A percentile compares a stretch with the other conserved stretches of the same genome.
Evolutionary conservation across 352 stramenopile genomes (phyloP).

Genomic region (Blastocystis sp.): DNA sequence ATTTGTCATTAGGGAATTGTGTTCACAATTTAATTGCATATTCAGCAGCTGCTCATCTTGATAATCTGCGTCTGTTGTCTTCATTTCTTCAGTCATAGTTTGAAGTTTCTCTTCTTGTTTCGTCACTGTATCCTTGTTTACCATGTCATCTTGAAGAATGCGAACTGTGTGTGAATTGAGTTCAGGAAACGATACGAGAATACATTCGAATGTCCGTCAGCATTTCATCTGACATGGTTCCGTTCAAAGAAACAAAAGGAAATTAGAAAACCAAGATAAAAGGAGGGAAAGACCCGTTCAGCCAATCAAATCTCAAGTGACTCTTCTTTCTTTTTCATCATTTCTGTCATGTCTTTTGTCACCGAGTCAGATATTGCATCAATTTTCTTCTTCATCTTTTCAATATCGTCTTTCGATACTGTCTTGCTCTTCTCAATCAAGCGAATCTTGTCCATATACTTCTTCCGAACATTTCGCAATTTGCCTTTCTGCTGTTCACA

Average conservation of each 20-base stretch:
- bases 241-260: neutral
- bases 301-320: conserved; percentile 54
- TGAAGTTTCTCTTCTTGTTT: conserved; percentile 52
- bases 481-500: conserved; percentile 53
- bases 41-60: conserved; percentile 29
- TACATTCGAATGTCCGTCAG: conserved; percentile 55
- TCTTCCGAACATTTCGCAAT: conserved; percentile 26
- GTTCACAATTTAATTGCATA: conserved; percentile 18
- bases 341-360: conserved; percentile 48
- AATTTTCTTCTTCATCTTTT: conserved; percentile 50
- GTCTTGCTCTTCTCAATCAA: conserved; percentile 49
- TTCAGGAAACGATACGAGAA: neutral
- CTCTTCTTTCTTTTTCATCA: conserved; percentile 61
- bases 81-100: neutral
- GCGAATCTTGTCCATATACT: conserved; percentile 48
- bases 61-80: neutral
- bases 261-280: conserved; percentile 9
- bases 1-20: conserved; percentile 54
- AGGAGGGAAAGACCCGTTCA: conserved; percentile 5
- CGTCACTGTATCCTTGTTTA: conserved; percentile 48
- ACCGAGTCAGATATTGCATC: conserved; percentile 32
- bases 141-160: conserved; percentile 44
- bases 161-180: neutral
- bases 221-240: conserved; percentile 24
- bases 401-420: conserved; percentile 33